Conservation (phyloP, 805 yeast species). For the Nakazawaea wyomingensis region DNA sequence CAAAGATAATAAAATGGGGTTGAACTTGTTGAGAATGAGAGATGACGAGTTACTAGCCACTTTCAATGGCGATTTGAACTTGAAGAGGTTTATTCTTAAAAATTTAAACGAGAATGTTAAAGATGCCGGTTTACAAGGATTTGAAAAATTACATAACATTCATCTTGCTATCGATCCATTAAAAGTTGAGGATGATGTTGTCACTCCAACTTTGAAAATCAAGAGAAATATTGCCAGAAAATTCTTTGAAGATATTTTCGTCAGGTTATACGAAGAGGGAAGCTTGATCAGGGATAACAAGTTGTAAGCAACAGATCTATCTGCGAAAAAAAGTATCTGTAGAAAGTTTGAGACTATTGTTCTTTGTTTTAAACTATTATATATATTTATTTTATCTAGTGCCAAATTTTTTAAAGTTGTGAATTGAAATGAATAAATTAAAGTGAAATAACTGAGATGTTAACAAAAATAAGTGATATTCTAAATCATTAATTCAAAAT, state of each 20-base stretch:
- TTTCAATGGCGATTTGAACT: conserved; percentile 10
- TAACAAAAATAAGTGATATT: no score
- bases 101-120: conserved; percentile 33
- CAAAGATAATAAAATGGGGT: not conserved
- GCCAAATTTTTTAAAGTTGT: no score
- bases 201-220: conserved; percentile 62
- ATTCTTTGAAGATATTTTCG: conserved; percentile 8
- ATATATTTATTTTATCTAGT: no score
- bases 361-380: no score
- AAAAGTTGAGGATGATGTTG: conserved; percentile 51
- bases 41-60: conserved; percentile 1
- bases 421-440: no score
- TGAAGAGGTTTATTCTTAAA: conserved; percentile 28
- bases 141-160: conserved; percentile 57
- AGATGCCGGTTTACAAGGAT: conserved; percentile 45
- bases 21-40: not conserved
- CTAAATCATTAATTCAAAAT: no score
- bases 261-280: conserved; percentile 14
- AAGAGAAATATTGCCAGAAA: conserved; percentile 24
- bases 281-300: conserved; percentile 11
- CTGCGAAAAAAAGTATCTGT: no score
- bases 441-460: no score
- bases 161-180: conserved; percentile 53
- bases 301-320: no score
- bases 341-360: no score